Conservation (phyloP, 164 flowering plant genomes). For the Protea cynaroides region DNA sequence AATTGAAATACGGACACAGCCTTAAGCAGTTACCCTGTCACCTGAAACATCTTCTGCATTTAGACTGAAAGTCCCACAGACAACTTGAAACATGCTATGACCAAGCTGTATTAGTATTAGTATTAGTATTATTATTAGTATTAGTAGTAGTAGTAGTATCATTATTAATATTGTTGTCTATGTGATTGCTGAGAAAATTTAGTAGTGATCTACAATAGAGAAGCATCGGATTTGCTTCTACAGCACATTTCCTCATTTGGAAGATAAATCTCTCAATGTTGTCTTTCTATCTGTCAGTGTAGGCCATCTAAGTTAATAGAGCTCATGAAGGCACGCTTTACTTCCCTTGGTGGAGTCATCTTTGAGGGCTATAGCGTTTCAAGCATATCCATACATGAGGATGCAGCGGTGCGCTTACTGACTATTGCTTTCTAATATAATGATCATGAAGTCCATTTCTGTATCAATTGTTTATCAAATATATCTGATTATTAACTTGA, state of each 20-base stretch:
- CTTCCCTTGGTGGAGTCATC: conserved; percentile 77
- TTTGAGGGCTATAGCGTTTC: conserved; percentile 77
- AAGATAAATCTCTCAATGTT: conserved; percentile 7
- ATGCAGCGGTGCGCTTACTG: conserved; percentile 61
- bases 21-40: too few species aligned
- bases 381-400: conserved; percentile 55
- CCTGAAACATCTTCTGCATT: too few species aligned
- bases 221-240: not conserved
- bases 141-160: too few species aligned
- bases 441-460: not conserved
- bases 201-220: not conserved
- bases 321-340: conserved; percentile 63
- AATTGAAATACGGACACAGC: too few species aligned
- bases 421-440: not conserved
- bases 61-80: too few species aligned
- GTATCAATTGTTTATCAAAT: not conserved
- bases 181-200: not conserved
- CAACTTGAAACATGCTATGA: too few species aligned
- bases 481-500: not conserved
- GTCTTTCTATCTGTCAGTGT: conserved; percentile 13
- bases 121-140: too few species aligned
- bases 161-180: not conserved
- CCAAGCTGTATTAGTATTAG: too few species aligned
- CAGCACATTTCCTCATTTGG: not conserved
- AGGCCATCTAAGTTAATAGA: conserved; percentile 88